A percentile compares a stretch with the other conserved stretches of the same genome.
Conservation (phyloP, 2,329 filamentous ascomycete genomes). For the Arthrinium puccinioides region DNA sequence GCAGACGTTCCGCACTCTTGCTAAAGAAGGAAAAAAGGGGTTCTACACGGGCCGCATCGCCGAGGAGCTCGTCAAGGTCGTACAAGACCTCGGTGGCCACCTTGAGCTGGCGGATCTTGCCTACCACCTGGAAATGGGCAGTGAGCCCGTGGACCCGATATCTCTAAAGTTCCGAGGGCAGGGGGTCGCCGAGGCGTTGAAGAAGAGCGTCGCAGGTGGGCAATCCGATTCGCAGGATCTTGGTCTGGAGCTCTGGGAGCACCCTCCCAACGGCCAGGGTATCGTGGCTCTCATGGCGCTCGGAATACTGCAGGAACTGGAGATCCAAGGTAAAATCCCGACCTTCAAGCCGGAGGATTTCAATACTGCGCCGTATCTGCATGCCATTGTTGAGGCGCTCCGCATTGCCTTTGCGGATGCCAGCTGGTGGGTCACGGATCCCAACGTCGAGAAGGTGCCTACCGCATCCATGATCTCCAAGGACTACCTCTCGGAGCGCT, state of each 20-base stretch:
- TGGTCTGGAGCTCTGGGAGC: conserved; percentile 85
- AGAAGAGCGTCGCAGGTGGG: conserved; percentile 25
- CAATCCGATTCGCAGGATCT: conserved; percentile 28
- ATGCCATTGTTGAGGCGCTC: conserved; percentile 80
- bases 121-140: conserved; percentile 61
- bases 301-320: conserved; percentile 82
- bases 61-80: conserved; percentile 71
- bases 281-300: conserved; percentile 92
- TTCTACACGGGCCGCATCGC: conserved; percentile 87
- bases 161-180: conserved; percentile 72
- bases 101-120: conserved; percentile 74
- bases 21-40: conserved; percentile 73
- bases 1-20: conserved; percentile 72
- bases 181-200: conserved; percentile 23
- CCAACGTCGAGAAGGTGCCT: conserved; percentile 64
- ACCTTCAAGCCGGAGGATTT: conserved; percentile 65
- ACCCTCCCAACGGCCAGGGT: conserved; percentile 93
- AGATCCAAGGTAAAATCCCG: conserved; percentile 67
- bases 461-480: conserved; percentile 60
- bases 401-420: conserved; percentile 87
- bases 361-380: conserved; percentile 75
- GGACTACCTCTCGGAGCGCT: conserved; percentile 68
- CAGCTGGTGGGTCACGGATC: conserved; percentile 85
- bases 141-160: conserved; percentile 78
- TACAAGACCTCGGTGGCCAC: conserved; percentile 68